Conservation (phyloP, 1,139 yeast genomes). For the Keqinozyma sinolaborantium region DNA sequence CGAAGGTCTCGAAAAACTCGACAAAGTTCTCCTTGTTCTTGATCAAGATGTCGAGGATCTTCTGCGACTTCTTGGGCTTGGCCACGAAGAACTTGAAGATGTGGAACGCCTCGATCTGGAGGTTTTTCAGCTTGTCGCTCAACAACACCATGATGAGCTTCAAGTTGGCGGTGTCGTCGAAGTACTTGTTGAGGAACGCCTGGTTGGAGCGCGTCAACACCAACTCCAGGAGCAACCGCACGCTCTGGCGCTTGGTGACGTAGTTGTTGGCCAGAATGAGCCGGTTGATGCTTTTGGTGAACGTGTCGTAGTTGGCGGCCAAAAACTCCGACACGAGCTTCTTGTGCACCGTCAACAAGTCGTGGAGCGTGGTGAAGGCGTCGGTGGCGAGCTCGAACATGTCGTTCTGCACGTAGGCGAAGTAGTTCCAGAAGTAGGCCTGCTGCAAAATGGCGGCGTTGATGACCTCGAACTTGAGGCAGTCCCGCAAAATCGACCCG, state of each 20-base stretch:
- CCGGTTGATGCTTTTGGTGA: constrained; percentile 61
- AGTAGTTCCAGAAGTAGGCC: constrained; percentile 74
- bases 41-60: constrained; percentile 72
- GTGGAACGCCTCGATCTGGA: constrained; percentile 89
- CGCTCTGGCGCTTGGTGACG: constrained; percentile 89
- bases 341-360: constrained; percentile 67
- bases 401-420: constrained; percentile 70
- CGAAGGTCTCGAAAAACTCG: constrained; percentile 65
- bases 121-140: constrained; percentile 84
- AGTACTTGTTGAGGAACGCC: constrained; percentile 69
- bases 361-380: constrained; percentile 74
- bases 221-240: constrained; percentile 71
- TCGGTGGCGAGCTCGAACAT: constrained; percentile 91
- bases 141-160: constrained; percentile 82
- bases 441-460: constrained; percentile 53
- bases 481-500: constrained; percentile 82
- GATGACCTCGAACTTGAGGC: constrained; percentile 74
- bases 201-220: constrained; percentile 75
- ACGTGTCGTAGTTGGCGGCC: constrained; percentile 47
- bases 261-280: constrained; percentile 76
- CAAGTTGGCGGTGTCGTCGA: constrained; percentile 76
- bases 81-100: constrained; percentile 93
- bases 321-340: constrained; percentile 69
- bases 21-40: constrained; percentile 79
- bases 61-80: constrained; percentile 84